Evolutionary conservation across 176 grass and related monocot genomes (phyloP).

Genomic region (Melocanna baccifera): DNA sequence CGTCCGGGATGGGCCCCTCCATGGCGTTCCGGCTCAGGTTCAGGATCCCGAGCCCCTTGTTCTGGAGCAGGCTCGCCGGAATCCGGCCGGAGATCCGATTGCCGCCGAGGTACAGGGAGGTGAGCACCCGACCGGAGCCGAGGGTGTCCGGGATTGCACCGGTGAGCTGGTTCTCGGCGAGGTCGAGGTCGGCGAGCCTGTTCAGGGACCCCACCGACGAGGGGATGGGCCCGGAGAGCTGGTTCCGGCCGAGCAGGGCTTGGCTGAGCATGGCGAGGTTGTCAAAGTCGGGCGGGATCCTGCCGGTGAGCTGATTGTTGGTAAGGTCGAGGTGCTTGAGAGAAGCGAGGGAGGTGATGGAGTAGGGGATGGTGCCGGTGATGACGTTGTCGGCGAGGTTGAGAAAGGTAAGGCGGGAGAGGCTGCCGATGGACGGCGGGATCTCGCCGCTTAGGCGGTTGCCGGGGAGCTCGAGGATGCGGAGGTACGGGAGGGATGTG

Average conservation of each 20-base stretch:
- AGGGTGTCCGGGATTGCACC: slow-evolving; percentile 49
- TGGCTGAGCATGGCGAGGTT: slow-evolving; percentile 76
- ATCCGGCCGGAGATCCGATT: slow-evolving; percentile 63
- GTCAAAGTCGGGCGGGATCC: slow-evolving; percentile 51
- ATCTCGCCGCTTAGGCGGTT: slow-evolving; percentile 72
- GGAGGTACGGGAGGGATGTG: slow-evolving; percentile 54
- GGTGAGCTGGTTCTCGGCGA: slow-evolving; percentile 68
- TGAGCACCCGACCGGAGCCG: slow-evolving; percentile 50
- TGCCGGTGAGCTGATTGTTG: slow-evolving; percentile 64
- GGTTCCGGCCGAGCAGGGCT: slow-evolving; percentile 67
- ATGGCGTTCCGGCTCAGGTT: slow-evolving; percentile 90
- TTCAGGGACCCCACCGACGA: slow-evolving; percentile 42
- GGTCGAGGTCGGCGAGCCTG: slow-evolving; percentile 86
- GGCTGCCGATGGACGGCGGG: slow-evolving; percentile 52
- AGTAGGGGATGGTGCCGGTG: slow-evolving; percentile 44
- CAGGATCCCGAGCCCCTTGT: slow-evolving; percentile 68
- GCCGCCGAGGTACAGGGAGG: slow-evolving; percentile 61
- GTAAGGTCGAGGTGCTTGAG: slow-evolving; percentile 91
- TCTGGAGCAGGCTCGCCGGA: slow-evolving; percentile 48
- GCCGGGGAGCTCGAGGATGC: slow-evolving; percentile 75
- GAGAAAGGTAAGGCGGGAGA: slow-evolving; percentile 73
- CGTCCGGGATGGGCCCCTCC: slow-evolving; percentile 68
- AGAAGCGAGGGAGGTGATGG: slow-evolving; percentile 46
- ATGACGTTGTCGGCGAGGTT: slow-evolving; percentile 89
- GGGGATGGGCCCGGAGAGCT: slow-evolving; percentile 67